Conservation (phyloP, 208 protist genomes). For the Angomonas ambiguus region DNA sequence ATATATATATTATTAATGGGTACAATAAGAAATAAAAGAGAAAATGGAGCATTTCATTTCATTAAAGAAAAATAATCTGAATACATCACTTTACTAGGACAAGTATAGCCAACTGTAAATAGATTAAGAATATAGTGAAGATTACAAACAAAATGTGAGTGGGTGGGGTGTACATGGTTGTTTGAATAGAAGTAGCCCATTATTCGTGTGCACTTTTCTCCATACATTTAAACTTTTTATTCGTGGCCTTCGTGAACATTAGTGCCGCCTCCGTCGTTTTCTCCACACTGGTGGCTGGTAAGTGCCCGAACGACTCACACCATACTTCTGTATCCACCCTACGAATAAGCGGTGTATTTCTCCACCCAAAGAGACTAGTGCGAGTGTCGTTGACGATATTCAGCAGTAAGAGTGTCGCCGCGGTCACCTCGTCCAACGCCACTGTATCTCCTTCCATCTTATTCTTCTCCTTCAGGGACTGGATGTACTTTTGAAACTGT, state of each 20-base stretch:
- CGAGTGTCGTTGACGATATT: conserved; percentile 46
- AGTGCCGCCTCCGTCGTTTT: conserved; percentile 19
- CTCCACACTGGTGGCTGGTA: background rate
- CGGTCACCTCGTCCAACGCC: conserved; percentile 33
- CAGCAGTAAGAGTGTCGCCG: conserved; percentile 60
- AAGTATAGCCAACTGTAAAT: too few species aligned
- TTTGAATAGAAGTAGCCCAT: too few species aligned
- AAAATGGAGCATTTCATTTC: too few species aligned
- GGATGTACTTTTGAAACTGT: conserved; percentile 42
- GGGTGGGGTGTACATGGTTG: too few species aligned
- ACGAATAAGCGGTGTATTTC: conserved; percentile 29
- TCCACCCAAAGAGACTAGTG: conserved; percentile 9
- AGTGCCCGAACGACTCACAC: conserved; percentile 37
- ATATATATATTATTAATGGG: too few species aligned
- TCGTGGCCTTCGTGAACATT: conserved; percentile 30
- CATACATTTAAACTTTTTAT: conserved; percentile 25
- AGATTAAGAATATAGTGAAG: too few species aligned
- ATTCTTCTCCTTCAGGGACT: conserved; percentile 14
- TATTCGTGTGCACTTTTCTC: conserved; percentile 15
- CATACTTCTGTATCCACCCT: conserved; percentile 34
- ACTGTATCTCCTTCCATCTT: conserved; percentile 18
- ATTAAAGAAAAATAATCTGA: too few species aligned
- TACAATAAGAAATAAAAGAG: too few species aligned
- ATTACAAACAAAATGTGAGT: too few species aligned
- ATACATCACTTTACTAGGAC: too few species aligned